Base-by-base conservation (phyloP, 2,329 filamentous ascomycete species). In the Apiospora saccharicola region DNA sequence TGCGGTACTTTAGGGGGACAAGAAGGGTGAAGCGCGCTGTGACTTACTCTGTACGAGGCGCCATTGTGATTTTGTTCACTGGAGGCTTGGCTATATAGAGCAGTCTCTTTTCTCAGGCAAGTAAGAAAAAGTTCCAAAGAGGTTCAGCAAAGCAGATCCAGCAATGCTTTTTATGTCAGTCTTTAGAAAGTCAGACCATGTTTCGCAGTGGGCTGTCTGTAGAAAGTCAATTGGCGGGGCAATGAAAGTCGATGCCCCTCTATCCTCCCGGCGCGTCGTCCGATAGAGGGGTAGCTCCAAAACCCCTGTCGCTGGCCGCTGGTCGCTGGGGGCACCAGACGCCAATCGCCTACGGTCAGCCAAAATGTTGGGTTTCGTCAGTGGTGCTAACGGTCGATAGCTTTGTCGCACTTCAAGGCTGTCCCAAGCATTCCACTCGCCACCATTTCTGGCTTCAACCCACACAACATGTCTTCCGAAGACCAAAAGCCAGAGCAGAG, bases 11-110 rank as follows among this genome's bases (percentile, higher is more conserved):
- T 14, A 24, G 14, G 49, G 19, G 49, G 61, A 22, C 26, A 43
- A 10, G 41, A 44, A 71, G 51, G n/a, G 75, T 77, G 75, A 14
- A 4, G 3, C 12, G 37, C n/a, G 14, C 19, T n/a, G 51, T 30
- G 67, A 80, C 83, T 75, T 83, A 85, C 86, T 87, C 84, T 72
- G 82, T 86, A 71, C 81, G 82, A 71, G 84, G 81, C 47, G 83
- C 81, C 85, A 87, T 87, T 72, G 67, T 76, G 5, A 3, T 69
- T n/a, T 34, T 24, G 24, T 30, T 34, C 1, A 14, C 5, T 2
- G 24, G 10, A n/a, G 12, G 14, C 43, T 26, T 22, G 14, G 37
- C 2, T 2, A 26, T 19, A 22, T 12, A 49, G 34, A 24, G 10
- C 8, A 44, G 1, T 43, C n/a, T 24, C 4, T 24, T 13, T 37